Percentiles rank a stretch among this genome's conserved stretches.
These are phyloP conservation scores for Endotrypanum monterogeii DNA, from an alignment of 208 protist species.

Conservation along the genomic window DNA sequence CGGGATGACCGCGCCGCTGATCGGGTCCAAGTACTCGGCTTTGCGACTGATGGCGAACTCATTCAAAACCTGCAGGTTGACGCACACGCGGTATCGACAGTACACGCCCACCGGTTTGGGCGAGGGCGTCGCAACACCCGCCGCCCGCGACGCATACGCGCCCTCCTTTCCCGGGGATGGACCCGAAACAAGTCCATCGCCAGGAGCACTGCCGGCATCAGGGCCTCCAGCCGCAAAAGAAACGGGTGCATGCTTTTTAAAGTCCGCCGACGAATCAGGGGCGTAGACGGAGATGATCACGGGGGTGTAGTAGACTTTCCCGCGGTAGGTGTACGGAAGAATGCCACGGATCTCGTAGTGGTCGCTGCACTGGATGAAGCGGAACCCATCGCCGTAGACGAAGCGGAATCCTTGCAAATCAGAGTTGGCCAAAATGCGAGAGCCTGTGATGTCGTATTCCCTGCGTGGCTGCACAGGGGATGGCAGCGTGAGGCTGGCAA, in stretches of 20 bases:
- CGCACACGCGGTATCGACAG: conserved; percentile 58
- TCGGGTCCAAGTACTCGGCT: conserved; percentile 74
- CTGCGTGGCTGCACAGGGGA: conserved; percentile 21
- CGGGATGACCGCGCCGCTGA: conserved; percentile 63
- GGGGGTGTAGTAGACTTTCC: conserved; percentile 72
- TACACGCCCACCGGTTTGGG: conserved; percentile 13
- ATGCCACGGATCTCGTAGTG: conserved; percentile 61
- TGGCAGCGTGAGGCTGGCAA: neutral
- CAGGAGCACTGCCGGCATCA: neutral
- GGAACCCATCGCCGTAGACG: conserved; percentile 62
- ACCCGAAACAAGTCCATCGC: neutral
- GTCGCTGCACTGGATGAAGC: conserved; percentile 46
- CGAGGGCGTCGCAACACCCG: neutral
- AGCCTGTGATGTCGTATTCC: conserved; percentile 37
- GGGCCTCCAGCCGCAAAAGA: neutral
- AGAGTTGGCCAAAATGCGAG: conserved; percentile 20
- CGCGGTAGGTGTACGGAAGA: conserved; percentile 68
- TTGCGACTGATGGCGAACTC: conserved; percentile 58
- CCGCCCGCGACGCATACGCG: neutral
- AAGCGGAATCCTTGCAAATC: conserved; percentile 63
- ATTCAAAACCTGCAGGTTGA: conserved; percentile 47
- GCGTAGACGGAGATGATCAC: conserved; percentile 64
- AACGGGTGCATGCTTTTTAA: neutral
- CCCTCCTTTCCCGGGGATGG: neutral
- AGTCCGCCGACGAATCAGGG: neutral